Percentiles rank a stretch among this genome's conserved stretches.
Conservation (phyloP, 1,284 basidiomycete genomes). For the Inonotus hispidus region DNA sequence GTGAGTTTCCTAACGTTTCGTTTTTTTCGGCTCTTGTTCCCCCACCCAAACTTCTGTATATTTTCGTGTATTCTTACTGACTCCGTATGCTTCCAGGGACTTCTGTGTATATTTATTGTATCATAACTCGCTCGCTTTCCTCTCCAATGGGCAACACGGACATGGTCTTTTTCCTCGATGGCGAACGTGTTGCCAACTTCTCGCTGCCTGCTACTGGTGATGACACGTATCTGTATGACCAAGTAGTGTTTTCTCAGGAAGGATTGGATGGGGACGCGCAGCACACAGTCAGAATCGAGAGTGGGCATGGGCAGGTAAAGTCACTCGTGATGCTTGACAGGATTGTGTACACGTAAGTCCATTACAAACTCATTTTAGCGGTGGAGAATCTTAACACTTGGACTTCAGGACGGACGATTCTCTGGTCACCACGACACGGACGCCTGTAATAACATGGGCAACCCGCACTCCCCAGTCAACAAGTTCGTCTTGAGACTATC, state of each 20-base stretch:
- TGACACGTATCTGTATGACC: neutral
- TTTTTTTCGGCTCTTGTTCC: no score
- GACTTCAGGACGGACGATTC: neutral
- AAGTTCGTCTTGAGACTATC: neutral
- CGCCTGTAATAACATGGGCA: neutral
- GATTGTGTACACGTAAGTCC: conserved; percentile 16
- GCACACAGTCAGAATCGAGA: conserved; percentile 5
- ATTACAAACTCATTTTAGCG: neutral
- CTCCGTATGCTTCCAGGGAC: neutral
- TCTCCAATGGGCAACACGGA: conserved; percentile 13
- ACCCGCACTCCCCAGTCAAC: neutral
- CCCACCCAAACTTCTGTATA: neutral
- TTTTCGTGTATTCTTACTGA: neutral
- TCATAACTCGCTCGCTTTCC: conserved; percentile 2
- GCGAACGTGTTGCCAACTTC: neutral
- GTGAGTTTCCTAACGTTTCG: neutral
- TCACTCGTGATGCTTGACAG: conserved; percentile 13
- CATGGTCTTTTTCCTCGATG: conserved; percentile 13
- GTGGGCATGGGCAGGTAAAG: neutral
- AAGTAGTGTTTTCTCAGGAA: neutral
- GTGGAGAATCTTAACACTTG: neutral
- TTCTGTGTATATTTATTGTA: conserved; percentile 15
- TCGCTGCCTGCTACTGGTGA: conserved; percentile 3
- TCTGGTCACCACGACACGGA: neutral
- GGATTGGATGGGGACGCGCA: neutral